These are phyloP conservation scores for Oehlia diaphana DNA, from an alignment of 192 early-diverging fungal genomes.

Conservation along the genomic window DNA sequence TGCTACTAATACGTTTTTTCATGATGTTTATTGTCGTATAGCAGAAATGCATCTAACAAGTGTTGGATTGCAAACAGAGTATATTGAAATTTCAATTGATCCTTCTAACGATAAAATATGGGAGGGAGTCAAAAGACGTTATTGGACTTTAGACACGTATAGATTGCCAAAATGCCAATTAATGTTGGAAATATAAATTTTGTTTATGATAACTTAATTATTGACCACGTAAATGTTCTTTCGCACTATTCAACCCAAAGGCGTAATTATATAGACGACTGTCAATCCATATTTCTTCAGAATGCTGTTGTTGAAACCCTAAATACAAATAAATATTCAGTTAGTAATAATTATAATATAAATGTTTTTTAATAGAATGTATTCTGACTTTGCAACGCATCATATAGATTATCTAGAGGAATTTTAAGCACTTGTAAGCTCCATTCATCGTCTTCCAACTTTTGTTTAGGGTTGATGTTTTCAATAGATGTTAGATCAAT, in stretches of 20 bases:
- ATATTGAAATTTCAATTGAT: constrained; percentile 72
- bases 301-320: constrained; percentile 9
- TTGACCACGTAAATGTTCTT: background rate
- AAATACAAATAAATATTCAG: background rate
- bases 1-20: constrained; percentile 93
- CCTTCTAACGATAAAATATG: constrained; percentile 79
- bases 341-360: background rate
- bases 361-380: background rate
- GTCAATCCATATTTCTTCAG: constrained; percentile 17
- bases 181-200: background rate
- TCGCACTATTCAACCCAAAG: constrained; percentile 17
- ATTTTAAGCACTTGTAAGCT: constrained; percentile 47
- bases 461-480: constrained; percentile 34
- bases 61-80: constrained; percentile 77
- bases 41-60: constrained; percentile 80
- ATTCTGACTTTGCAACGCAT: constrained; percentile 43
- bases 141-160: constrained; percentile 74
- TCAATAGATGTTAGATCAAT: constrained; percentile 23
- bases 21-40: constrained; percentile 90
- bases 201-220: too few species aligned
- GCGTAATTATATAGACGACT: constrained; percentile 29
- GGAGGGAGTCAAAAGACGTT: constrained; percentile 81
- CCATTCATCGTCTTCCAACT: constrained; percentile 54
- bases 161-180: constrained; percentile 73
- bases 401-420: constrained; percentile 35